A percentile compares a stretch with the other conserved stretches of the same genome.
phyloP scores from a whole-genome alignment of 2,329 filamentous ascomycete species.

The Endoconidiophora polonica region DNA sequence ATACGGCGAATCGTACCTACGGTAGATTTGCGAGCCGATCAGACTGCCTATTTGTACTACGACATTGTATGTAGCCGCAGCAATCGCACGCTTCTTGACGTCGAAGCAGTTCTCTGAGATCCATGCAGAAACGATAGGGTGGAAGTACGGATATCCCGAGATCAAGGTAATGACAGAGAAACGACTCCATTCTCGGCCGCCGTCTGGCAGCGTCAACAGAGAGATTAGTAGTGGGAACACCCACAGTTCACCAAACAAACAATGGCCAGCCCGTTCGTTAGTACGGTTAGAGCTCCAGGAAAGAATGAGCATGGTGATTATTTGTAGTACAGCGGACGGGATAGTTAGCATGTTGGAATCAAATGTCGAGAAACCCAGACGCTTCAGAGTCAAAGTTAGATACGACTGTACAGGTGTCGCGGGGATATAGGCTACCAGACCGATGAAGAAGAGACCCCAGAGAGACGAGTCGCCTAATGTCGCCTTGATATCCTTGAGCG shows the following conservation, averaged over 20 bases:
- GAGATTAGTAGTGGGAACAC: slow-evolving; percentile 21
- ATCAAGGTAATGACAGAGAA: slow-evolving; percentile 20
- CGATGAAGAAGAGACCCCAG: slow-evolving; percentile 33
- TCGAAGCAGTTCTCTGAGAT: slow-evolving; percentile 41
- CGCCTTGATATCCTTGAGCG: slow-evolving; percentile 27
- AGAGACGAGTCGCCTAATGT: slow-evolving; percentile 36
- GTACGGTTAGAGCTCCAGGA: slow-evolving; percentile 20
- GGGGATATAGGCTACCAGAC: slow-evolving; percentile 15
- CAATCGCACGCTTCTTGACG: slow-evolving; percentile 44
- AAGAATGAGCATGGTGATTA: slow-evolving; percentile 14
- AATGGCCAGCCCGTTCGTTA: slow-evolving; percentile 19
- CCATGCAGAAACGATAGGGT: slow-evolving; percentile 33
- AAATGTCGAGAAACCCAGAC: slow-evolving; percentile 25
- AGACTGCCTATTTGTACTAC: slow-evolving; percentile 30
- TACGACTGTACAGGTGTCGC: slow-evolving; percentile 17
- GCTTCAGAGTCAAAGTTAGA: slow-evolving; percentile 17
- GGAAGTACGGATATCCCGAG: slow-evolving; percentile 22
- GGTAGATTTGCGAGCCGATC: slow-evolving; percentile 30
- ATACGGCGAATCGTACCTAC: slow-evolving; percentile 27
- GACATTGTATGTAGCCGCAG: slow-evolving; percentile 33
- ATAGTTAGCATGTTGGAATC: slow-evolving; percentile 41
- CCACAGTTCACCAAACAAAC: slow-evolving; percentile 21
- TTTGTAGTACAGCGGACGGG: slow-evolving; percentile 18
- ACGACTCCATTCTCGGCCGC: slow-evolving; percentile 18
- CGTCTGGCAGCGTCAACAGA: slow-evolving; percentile 18